These are phyloP conservation scores for Scutellaria galericulata DNA, from an alignment of 257 asterid genomes.

Conservation along the genomic window DNA sequence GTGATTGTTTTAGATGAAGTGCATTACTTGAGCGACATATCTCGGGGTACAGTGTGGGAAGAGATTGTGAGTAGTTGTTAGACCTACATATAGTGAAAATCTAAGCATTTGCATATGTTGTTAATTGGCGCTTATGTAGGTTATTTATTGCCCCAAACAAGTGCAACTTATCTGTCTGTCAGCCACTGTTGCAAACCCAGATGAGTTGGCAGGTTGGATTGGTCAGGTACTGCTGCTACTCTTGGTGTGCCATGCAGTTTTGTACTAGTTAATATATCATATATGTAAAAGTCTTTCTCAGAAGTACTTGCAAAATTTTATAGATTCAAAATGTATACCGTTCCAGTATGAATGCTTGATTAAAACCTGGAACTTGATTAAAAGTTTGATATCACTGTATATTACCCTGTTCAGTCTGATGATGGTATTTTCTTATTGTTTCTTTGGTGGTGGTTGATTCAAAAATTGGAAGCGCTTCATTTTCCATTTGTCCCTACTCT, in stretches of 20 bases:
- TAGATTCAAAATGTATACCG: constrained; percentile 9
- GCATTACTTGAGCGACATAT: constrained; percentile 95
- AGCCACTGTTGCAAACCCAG: constrained; percentile 97
- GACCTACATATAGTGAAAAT: constrained; percentile 33
- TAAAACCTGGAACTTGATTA: constrained; percentile 23
- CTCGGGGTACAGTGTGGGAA: constrained; percentile 99
- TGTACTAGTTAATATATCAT: constrained; percentile 18
- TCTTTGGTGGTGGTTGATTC: constrained; percentile 29
- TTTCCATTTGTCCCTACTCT: constrained; percentile 13
- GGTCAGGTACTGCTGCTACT: constrained; percentile 76
- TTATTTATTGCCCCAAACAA: constrained; percentile 94
- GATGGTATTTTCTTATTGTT: constrained; percentile 3
- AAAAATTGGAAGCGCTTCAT: background rate
- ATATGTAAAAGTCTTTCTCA: background rate
- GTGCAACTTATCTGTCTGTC: constrained; percentile 97
- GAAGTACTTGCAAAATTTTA: constrained; percentile 27
- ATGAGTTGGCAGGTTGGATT: constrained; percentile 99
- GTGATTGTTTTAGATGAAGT: constrained; percentile 99
- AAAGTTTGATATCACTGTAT: background rate
- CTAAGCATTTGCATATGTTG: constrained; percentile 29
- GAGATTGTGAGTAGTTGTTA: constrained; percentile 80
- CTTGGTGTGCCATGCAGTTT: constrained; percentile 33
- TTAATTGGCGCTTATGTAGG: constrained; percentile 58
- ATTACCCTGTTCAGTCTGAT: constrained; percentile 21
- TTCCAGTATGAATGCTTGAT: constrained; percentile 12